Conservation (phyloP, 148 eudicot genomes). For the Talinum fruticosum region DNA sequence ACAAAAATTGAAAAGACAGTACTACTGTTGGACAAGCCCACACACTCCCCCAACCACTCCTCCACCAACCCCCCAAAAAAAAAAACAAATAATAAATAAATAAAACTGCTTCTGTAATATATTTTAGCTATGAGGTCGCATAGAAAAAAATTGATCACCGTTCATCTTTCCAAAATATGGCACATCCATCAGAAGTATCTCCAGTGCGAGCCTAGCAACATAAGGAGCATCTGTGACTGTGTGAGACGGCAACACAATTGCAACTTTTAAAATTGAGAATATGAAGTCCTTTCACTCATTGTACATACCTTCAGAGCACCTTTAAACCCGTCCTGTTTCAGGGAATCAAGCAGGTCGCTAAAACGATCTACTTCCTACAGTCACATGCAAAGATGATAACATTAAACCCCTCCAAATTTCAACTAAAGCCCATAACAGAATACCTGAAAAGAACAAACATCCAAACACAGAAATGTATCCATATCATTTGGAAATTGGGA, state of each 20-base stretch:
- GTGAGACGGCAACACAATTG: constrained; percentile 8
- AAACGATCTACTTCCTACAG: constrained; percentile 85
- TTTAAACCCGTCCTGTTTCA: constrained; percentile 56
- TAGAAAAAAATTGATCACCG: constrained; percentile 38
- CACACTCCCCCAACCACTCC: background rate
- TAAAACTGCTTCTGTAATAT: background rate
- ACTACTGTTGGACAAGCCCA: background rate
- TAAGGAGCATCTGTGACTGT: constrained; percentile 7
- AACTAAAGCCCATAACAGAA: background rate
- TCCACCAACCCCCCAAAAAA: background rate
- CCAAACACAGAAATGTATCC: background rate
- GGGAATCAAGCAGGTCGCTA: constrained; percentile 49
- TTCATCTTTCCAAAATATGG: constrained; percentile 79
- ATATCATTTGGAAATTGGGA: background rate
- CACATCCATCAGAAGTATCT: constrained; percentile 88
- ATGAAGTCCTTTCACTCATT: background rate
- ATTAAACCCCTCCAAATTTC: constrained; percentile 9
- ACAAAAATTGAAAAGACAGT: background rate
- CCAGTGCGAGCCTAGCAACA: constrained; percentile 67
- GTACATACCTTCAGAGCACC: constrained; percentile 66
- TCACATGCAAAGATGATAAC: constrained; percentile 12
- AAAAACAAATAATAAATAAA: background rate
- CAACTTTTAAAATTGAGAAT: background rate
- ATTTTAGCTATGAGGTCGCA: background rate
- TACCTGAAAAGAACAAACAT: background rate